phyloP scores from a whole-genome alignment of 345 rosid genomes.

The Carallia pectinifolia region DNA sequence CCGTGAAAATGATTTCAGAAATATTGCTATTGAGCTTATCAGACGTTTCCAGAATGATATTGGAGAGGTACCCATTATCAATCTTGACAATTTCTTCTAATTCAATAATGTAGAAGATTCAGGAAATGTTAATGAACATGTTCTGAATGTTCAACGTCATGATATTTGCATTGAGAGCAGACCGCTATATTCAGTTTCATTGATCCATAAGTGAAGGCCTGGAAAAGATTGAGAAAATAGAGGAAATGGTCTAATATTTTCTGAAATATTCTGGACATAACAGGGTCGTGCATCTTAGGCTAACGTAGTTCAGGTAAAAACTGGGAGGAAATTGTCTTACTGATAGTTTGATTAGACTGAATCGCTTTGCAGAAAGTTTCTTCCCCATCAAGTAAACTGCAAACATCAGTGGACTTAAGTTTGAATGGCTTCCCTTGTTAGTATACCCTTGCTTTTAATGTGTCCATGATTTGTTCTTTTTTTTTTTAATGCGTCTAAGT shows the following conservation, averaged over 20 bases:
- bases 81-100: neutral
- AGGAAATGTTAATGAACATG: neutral
- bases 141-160: neutral
- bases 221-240: neutral
- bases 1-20: conserved; percentile 86
- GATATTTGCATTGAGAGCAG: neutral
- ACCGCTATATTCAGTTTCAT: neutral
- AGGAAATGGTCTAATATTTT: neutral
- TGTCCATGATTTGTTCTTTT: neutral
- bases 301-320: neutral
- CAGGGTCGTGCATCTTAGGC: neutral
- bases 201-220: neutral
- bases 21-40: conserved; percentile 80
- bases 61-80: conserved; percentile 63
- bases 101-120: neutral
- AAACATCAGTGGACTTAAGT: no score
- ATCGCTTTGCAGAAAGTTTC: neutral
- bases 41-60: conserved; percentile 80
- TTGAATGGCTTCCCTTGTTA: no score
- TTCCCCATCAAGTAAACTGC: no score
- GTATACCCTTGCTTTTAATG: neutral
- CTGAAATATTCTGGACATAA: neutral
- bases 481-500: neutral
- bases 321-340: neutral
- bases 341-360: neutral